Base-by-base conservation (phyloP, 73 alveolate species). In the Paramecium octaurelia region DNA sequence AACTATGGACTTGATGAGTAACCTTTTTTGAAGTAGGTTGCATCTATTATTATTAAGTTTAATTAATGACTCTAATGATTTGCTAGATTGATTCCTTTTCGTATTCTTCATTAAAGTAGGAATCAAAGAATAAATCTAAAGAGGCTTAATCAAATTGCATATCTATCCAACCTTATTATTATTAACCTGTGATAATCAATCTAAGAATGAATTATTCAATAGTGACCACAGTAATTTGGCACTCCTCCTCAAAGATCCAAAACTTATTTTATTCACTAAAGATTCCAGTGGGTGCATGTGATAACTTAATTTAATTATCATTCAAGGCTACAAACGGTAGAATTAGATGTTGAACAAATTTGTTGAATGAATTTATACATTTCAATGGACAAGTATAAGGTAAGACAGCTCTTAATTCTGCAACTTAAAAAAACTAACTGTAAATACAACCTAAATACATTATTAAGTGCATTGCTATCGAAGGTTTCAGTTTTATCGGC, bases 371-470 rank as follows among this genome's bases (percentile, higher is more conserved):
- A 36, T 35, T 75, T 16, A 75, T 75, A 23, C 88, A 75, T 75
- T 75, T 75, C 21, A 75, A 75, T 75, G 88, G 88, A 42, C 88
- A 75, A 21, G 88, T 38, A 35, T 75, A 75, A 16, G 88, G 88
- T 4, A 75, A 24, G 10, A 75, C 60, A 4, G 20, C 18, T 16
- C 60, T 35, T 29, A 38, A 75, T 12, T 75, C 88, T 1, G 60
- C 60, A 16, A 35, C 58, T 35, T 75, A 42, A 75, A 75, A 23
- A 23, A 75, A 38, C 88, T 75, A 42, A 9, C 6, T 27, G 0
- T 29, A 3, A 12, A 35, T n/a, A 0, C 7, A 75, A 75, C 0
- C n/a, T 5, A 16, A 29, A n/a, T 75, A 75, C 88, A 75, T 75
- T 42, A 21, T 75, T 35, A 38, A 75, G 58, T 16, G 46, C 60